These are phyloP conservation scores for Alternaria rosae DNA, from an alignment of 2,329 filamentous ascomycete species.

Conservation along the genomic window DNA sequence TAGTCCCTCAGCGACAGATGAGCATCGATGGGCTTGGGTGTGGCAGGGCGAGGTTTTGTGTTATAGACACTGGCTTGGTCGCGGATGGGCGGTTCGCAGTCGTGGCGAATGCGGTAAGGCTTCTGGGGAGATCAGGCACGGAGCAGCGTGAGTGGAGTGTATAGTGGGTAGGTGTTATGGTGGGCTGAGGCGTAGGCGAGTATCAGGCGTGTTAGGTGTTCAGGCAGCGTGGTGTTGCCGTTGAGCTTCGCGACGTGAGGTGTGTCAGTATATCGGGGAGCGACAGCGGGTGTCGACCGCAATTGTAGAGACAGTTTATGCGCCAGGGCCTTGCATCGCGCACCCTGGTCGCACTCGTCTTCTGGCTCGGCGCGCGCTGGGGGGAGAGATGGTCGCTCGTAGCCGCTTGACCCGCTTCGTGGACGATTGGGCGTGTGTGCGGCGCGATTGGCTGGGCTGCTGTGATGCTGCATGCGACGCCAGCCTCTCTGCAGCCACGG, in stretches of 20 bases:
- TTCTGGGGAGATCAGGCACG: slow-evolving; percentile 31
- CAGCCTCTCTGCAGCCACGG: slow-evolving; percentile 28
- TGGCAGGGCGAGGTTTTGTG: slow-evolving; percentile 38
- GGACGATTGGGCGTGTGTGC: slow-evolving; percentile 3
- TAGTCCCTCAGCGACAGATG: slow-evolving; percentile 41
- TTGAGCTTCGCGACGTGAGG: slow-evolving; percentile 42
- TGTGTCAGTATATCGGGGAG: slow-evolving; percentile 42
- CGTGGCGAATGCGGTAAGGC: slow-evolving; percentile 23
- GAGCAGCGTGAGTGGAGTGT: slow-evolving; percentile 9
- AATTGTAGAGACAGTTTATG: slow-evolving; percentile 48
- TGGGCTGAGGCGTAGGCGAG: slow-evolving; percentile 43
- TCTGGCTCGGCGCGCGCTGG: slow-evolving; percentile 15
- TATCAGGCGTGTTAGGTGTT: slow-evolving; percentile 45
- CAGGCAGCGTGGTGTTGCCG: slow-evolving; percentile 35
- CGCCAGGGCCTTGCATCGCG: slow-evolving; percentile 25
- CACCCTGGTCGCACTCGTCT: not conserved
- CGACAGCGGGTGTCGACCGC: slow-evolving; percentile 37
- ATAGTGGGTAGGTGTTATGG: slow-evolving; percentile 19
- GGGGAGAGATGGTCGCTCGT: slow-evolving; percentile 19
- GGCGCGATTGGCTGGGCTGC: slow-evolving; percentile 25
- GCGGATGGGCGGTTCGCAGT: slow-evolving; percentile 19
- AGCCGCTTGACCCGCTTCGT: slow-evolving; percentile 33
- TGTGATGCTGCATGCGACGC: slow-evolving; percentile 33
- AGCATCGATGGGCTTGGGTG: slow-evolving; percentile 35
- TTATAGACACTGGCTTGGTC: slow-evolving; percentile 37